These are phyloP conservation scores for Papiliotrema laurentii DNA, from an alignment of 1,284 basidiomycete species.

Conservation along the genomic window DNA sequence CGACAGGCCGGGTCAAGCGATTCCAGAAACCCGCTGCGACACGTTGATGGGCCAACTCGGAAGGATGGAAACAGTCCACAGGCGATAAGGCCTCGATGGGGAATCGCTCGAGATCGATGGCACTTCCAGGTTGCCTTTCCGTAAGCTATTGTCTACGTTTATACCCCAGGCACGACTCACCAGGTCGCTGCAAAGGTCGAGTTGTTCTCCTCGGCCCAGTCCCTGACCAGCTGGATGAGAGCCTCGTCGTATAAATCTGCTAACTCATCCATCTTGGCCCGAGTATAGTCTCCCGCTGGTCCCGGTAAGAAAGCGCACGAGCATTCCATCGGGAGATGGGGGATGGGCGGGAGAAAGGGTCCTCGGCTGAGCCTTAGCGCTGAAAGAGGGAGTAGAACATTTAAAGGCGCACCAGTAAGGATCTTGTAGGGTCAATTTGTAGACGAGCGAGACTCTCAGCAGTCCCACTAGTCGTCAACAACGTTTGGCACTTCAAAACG, in stretches of 20 bases:
- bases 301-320: conserved; percentile 42
- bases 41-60: conserved; percentile 38
- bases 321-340: conserved; percentile 39
- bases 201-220: conserved; percentile 36
- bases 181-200: conserved; percentile 37
- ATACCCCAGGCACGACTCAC: no score
- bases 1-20: conserved; percentile 31
- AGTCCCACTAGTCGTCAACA: conserved; percentile 34
- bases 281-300: conserved; percentile 39
- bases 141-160: no score
- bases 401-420: conserved; percentile 38
- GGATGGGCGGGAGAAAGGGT: conserved; percentile 23
- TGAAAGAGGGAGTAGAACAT: not conserved
- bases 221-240: conserved; percentile 32
- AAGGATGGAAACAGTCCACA: conserved; percentile 50
- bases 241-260: conserved; percentile 42
- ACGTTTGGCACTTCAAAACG: not conserved
- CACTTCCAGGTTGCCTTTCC: conserved; percentile 46
- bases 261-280: conserved; percentile 43
- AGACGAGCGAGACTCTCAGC: conserved; percentile 44
- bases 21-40: conserved; percentile 49
- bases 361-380: conserved; percentile 11
- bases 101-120: conserved; percentile 40
- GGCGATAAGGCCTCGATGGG: conserved; percentile 44
- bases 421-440: conserved; percentile 34